These are phyloP conservation scores for Steccherinum ochraceum DNA, from an alignment of 768 basidiomycete genomes.

Conservation along the genomic window DNA sequence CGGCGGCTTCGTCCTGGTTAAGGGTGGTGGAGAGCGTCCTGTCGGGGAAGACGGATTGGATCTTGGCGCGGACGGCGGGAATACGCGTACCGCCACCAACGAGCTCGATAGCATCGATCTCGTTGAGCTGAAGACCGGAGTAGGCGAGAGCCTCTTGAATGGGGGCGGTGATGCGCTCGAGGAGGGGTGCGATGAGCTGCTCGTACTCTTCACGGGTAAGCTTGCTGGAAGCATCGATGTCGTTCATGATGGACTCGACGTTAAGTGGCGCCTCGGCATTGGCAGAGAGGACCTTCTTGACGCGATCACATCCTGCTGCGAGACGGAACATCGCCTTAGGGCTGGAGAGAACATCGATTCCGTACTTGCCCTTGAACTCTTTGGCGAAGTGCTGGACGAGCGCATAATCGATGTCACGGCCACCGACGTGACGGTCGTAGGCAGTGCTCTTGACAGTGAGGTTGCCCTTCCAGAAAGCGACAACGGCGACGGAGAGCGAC, in stretches of 20 bases:
- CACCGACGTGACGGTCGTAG: constrained; percentile 91
- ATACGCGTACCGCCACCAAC: constrained; percentile 92
- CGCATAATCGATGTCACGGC: constrained; percentile 92
- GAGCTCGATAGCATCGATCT: constrained; percentile 89
- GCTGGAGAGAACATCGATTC: constrained; percentile 87
- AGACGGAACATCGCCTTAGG: constrained; percentile 95
- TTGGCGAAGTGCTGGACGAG: constrained; percentile 83
- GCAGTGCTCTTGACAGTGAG: constrained; percentile 82
- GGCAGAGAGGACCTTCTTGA: constrained; percentile 96
- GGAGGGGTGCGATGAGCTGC: constrained; percentile 62
- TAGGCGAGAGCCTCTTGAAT: constrained; percentile 74
- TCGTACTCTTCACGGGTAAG: constrained; percentile 83
- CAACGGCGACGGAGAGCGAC: constrained; percentile 77
- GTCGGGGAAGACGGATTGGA: constrained; percentile 76
- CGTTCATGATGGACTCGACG: constrained; percentile 96
- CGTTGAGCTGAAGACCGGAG: constrained; percentile 73
- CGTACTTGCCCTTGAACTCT: constrained; percentile 96
- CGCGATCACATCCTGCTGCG: constrained; percentile 78
- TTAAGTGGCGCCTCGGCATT: constrained; percentile 84
- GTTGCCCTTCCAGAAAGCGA: constrained; percentile 93
- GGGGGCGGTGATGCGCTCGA: constrained; percentile 71
- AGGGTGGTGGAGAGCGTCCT: constrained; percentile 86
- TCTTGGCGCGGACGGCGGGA: constrained; percentile 84
- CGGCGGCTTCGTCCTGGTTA: constrained; percentile 97
- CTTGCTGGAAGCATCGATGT: constrained; percentile 86